Evolutionary conservation across 1,284 basidiomycete species (phyloP).

Genomic region (Cutaneotrichosporon sp.): DNA sequence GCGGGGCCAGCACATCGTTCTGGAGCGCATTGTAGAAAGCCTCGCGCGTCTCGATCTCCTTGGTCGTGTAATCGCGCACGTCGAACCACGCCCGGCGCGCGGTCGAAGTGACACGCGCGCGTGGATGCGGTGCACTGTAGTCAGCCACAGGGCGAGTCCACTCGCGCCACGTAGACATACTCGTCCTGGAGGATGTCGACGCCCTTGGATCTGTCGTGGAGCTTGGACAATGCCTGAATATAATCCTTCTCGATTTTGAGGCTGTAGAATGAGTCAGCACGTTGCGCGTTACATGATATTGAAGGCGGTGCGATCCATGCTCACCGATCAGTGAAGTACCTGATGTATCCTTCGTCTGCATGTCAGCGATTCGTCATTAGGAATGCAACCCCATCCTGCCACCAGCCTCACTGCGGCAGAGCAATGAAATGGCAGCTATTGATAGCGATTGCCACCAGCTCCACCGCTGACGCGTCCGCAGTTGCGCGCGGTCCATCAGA

Average conservation of each 20-base stretch:
- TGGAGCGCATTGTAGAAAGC: slow-evolving; percentile 70
- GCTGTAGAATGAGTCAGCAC: slow-evolving; percentile 53
- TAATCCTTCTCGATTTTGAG: slow-evolving; percentile 78
- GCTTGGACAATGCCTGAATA: slow-evolving; percentile 66
- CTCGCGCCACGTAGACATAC: slow-evolving; percentile 30
- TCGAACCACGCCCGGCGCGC: slow-evolving; percentile 72
- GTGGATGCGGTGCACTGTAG: slow-evolving; percentile 12
- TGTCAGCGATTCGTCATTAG: slow-evolving; percentile 2
- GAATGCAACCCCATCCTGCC: background rate
- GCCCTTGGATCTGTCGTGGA: slow-evolving; percentile 68
- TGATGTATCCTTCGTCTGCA: slow-evolving; percentile 67
- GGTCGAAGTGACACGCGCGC: slow-evolving; percentile 52
- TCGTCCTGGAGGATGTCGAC: slow-evolving; percentile 58
- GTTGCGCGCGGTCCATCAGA: background rate
- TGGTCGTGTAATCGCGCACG: slow-evolving; percentile 75
- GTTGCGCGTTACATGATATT: background rate
- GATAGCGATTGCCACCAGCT: background rate
- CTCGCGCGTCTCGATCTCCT: slow-evolving; percentile 76
- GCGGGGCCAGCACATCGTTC: slow-evolving; percentile 68
- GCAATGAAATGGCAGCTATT: background rate
- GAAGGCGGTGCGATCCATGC: slow-evolving; percentile 32
- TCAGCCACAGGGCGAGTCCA: background rate
- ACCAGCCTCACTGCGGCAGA: background rate
- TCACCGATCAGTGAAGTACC: slow-evolving; percentile 80
- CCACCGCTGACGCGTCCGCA: background rate